Conservation (phyloP, 2,329 filamentous ascomycete genomes). For the Fusarium sarcochroum region DNA sequence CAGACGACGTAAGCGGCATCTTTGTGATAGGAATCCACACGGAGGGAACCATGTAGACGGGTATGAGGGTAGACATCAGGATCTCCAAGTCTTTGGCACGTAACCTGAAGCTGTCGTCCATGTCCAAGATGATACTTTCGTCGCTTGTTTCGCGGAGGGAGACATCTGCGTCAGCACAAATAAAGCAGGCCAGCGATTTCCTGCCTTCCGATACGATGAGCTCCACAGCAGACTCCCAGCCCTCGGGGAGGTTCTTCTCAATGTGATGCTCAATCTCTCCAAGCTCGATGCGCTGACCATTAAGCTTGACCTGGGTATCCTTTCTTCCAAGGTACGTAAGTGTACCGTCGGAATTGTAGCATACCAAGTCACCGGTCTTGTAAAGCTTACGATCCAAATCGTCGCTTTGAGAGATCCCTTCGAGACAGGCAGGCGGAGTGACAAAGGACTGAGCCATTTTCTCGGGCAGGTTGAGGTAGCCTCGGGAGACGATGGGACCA, state of each 20-base stretch:
- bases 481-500: conserved; percentile 39
- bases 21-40: conserved; percentile 57
- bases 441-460: conserved; percentile 34
- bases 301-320: conserved; percentile 71
- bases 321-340: conserved; percentile 65
- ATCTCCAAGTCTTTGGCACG: conserved; percentile 21
- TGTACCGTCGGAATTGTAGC: conserved; percentile 58
- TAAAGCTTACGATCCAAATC: conserved; percentile 51
- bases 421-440: background rate
- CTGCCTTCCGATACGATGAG: conserved; percentile 27
- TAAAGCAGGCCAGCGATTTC: conserved; percentile 40
- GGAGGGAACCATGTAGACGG: conserved; percentile 58
- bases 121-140: background rate
- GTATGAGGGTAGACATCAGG: conserved; percentile 33
- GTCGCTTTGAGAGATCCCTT: background rate
- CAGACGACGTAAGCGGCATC: conserved; percentile 60
- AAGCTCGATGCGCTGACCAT: conserved; percentile 70
- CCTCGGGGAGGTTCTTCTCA: conserved; percentile 27
- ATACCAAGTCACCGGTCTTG: conserved; percentile 64
- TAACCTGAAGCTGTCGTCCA: conserved; percentile 8
- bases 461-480: conserved; percentile 36
- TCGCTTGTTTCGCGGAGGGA: conserved; percentile 8
- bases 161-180: conserved; percentile 21
- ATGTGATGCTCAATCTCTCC: conserved; percentile 61
- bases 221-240: conserved; percentile 39